These are phyloP conservation scores for Ochromonadaceae sp. DNA, from an alignment of 352 stramenopile genomes.

Conservation along the genomic window DNA sequence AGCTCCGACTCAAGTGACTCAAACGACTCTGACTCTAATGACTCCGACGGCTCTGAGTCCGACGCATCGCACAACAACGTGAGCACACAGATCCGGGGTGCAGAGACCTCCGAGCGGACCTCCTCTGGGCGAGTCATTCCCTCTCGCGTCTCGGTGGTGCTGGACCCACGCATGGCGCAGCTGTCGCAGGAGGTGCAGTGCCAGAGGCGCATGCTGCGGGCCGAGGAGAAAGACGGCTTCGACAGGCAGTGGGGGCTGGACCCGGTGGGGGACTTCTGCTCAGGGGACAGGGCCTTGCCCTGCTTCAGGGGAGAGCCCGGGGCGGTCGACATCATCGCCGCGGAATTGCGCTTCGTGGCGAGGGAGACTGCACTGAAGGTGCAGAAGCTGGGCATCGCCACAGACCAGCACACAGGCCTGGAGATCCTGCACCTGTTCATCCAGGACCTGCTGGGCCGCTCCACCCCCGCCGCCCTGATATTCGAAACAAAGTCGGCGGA, in stretches of 20 bases:
- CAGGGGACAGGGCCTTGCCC: not conserved
- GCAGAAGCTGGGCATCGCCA: not conserved
- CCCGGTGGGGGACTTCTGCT: conserved; percentile 1
- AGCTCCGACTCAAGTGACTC: too few species aligned
- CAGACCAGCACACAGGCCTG: not conserved
- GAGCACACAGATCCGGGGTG: too few species aligned
- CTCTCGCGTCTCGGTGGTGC: too few species aligned
- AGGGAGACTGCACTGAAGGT: not conserved
- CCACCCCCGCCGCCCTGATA: not conserved
- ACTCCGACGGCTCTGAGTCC: too few species aligned
- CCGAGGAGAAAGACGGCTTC: not conserved
- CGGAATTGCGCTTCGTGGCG: not conserved
- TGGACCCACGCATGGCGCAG: too few species aligned
- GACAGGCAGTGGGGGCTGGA: conserved; percentile 4
- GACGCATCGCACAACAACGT: too few species aligned
- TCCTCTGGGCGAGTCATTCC: too few species aligned
- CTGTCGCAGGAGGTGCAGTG: not conserved
- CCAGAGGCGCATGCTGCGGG: not conserved
- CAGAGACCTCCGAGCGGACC: too few species aligned
- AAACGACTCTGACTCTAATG: too few species aligned
- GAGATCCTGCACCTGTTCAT: conserved; percentile 16
- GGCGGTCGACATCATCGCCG: not conserved
- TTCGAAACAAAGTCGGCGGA: not conserved
- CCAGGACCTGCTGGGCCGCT: not conserved
- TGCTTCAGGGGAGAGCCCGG: not conserved